phyloP scores from a whole-genome alignment of 768 basidiomycete species.

The Cytidiella melzeri region DNA sequence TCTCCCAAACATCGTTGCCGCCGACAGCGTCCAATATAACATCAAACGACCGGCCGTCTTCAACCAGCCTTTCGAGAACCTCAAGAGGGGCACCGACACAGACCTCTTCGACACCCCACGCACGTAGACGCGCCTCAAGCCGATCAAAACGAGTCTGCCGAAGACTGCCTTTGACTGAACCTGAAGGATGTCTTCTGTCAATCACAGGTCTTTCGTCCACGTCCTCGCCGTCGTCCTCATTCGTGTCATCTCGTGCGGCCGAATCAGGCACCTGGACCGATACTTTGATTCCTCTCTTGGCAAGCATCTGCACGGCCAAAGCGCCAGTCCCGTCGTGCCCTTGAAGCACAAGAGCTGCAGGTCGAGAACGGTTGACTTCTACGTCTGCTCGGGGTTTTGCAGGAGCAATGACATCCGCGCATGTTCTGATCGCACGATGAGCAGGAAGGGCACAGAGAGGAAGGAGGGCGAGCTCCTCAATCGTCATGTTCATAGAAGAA shows the following conservation, averaged over 20 bases:
- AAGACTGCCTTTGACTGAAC: background rate
- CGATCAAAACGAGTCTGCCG: constrained; percentile 21
- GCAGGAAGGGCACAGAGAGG: constrained; percentile 79
- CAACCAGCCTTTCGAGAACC: constrained; percentile 45
- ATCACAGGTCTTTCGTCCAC: background rate
- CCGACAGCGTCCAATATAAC: constrained; percentile 81
- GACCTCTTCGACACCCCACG: constrained; percentile 75
- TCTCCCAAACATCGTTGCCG: constrained; percentile 75
- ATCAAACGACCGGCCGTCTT: constrained; percentile 62
- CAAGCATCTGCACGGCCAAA: constrained; percentile 74
- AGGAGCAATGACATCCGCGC: constrained; percentile 39
- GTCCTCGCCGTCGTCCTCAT: constrained; percentile 8
- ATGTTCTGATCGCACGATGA: constrained; percentile 72
- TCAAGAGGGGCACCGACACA: constrained; percentile 55
- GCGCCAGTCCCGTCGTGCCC: constrained; percentile 75
- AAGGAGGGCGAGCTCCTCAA: constrained; percentile 76
- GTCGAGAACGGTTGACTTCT: constrained; percentile 21
- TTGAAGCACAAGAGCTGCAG: constrained; percentile 55
- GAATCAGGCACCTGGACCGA: constrained; percentile 58
- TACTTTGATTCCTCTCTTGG: constrained; percentile 62
- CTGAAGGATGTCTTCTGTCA: background rate
- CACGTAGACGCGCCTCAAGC: constrained; percentile 41
- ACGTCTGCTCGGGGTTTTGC: constrained; percentile 5
- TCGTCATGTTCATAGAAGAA: constrained; percentile 28
- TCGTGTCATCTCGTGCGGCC: constrained; percentile 24